These are phyloP conservation scores for Ceratobasidium theobromae DNA, from an alignment of 1,284 basidiomycete species.

Conservation along the genomic window DNA sequence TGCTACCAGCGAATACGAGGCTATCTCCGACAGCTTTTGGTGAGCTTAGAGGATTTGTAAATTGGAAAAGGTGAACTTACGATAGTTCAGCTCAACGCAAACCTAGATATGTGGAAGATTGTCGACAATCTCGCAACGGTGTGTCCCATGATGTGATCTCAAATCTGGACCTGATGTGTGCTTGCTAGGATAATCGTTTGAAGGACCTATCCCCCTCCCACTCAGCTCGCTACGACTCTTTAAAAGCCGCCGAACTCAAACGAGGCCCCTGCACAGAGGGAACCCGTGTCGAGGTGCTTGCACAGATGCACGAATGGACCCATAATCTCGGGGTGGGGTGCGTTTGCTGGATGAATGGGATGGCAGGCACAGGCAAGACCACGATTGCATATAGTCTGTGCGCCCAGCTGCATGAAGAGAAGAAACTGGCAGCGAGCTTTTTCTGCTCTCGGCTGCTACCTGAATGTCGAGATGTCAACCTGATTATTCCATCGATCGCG, in stretches of 20 bases:
- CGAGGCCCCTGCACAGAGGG: not conserved
- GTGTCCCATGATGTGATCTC: not conserved
- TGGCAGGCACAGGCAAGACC: too few relatives aligned
- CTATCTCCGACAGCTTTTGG: not conserved
- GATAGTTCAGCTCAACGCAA: not conserved
- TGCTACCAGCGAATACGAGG: not conserved
- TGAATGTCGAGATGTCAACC: too few relatives aligned
- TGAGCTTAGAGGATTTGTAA: not conserved
- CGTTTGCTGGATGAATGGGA: not conserved
- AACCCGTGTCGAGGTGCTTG: not conserved
- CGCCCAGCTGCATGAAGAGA: too few relatives aligned
- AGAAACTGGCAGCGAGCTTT: too few relatives aligned
- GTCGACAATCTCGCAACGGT: too few relatives aligned
- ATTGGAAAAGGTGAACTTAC: not conserved
- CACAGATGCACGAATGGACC: not conserved
- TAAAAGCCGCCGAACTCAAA: not conserved
- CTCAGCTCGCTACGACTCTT: not conserved
- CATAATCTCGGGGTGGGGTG: not conserved
- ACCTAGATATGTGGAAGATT: not conserved
- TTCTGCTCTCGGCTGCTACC: too few relatives aligned
- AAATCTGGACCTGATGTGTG: not conserved
- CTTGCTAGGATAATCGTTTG: not conserved
- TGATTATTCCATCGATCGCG: too few relatives aligned
- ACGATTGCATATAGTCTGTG: too few relatives aligned
- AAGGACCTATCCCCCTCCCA: not conserved